Percentiles rank a stretch among this genome's conserved stretches.
phyloP scores from a whole-genome alignment of 768 basidiomycete species.

The Tephrocybe rancida region DNA sequence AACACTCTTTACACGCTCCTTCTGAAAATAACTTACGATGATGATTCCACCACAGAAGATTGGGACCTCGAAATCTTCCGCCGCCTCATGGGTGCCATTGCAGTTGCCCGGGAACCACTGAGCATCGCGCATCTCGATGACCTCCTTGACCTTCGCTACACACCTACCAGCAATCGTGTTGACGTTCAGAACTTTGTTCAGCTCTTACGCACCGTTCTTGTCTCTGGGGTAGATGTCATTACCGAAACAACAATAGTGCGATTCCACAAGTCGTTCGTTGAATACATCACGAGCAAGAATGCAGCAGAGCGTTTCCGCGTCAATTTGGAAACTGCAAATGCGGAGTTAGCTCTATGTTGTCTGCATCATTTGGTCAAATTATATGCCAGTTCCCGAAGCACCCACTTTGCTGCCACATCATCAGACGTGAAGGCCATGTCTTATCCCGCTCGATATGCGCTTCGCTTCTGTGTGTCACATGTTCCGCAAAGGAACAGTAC shows the following conservation, averaged over 20 bases:
- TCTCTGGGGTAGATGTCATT: background rate
- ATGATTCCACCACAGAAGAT: background rate
- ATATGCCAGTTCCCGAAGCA: background rate
- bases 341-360: background rate
- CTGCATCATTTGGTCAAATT: background rate
- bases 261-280: background rate
- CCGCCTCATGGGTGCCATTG: background rate
- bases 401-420: too few relatives aligned
- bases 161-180: background rate
- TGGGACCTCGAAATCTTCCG: background rate
- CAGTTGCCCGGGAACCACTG: background rate
- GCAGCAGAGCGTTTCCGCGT: background rate
- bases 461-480: too few relatives aligned
- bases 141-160: background rate
- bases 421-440: too few relatives aligned
- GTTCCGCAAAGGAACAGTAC: too few relatives aligned
- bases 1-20: slow-evolving; percentile 9
- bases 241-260: background rate
- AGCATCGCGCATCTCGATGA: background rate
- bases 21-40: background rate
- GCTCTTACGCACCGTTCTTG: background rate
- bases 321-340: background rate
- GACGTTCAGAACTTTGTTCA: background rate
- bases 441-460: too few relatives aligned
- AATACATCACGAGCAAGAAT: background rate